phyloP scores from a whole-genome alignment of 2,329 filamentous ascomycete genomes.

The Pseudonectria foliicola region DNA sequence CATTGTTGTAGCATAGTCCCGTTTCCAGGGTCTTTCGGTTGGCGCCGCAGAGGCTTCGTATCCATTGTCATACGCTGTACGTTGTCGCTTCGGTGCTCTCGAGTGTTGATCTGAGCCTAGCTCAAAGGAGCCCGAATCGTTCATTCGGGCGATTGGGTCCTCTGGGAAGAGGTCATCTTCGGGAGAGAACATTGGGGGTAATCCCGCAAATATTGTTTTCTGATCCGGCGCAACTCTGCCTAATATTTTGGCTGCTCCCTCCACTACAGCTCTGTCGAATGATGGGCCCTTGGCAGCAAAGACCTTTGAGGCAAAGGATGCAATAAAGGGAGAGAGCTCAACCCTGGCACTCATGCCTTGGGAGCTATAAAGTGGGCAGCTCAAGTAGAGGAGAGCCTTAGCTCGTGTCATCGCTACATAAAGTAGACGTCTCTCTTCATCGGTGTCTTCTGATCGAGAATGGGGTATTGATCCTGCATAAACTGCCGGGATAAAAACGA shows the following conservation, averaged over 20 bases:
- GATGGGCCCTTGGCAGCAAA: conserved; percentile 60
- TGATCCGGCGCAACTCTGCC: conserved; percentile 52
- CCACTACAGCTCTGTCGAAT: conserved; percentile 55
- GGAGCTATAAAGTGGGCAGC: conserved; percentile 64
- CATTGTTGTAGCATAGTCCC: conserved; percentile 55
- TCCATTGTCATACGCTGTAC: conserved; percentile 10
- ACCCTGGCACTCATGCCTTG: conserved; percentile 50
- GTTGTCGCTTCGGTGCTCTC: conserved; percentile 24
- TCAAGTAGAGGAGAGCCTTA: conserved; percentile 78
- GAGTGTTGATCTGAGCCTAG: conserved; percentile 11
- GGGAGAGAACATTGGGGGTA: conserved; percentile 46
- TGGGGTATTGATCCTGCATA: conserved; percentile 91
- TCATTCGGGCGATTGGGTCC: conserved; percentile 45
- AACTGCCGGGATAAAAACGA: conserved; percentile 86
- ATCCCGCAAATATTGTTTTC: conserved; percentile 43
- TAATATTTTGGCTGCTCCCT: conserved; percentile 65
- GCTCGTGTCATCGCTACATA: conserved; percentile 98
- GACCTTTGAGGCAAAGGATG: conserved; percentile 32
- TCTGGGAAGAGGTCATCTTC: conserved; percentile 65
- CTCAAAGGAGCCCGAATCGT: conserved; percentile 11
- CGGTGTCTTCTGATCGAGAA: conserved; percentile 71
- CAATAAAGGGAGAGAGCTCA: conserved; percentile 66
- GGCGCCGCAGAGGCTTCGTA: conserved; percentile 7
- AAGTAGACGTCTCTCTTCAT: conserved; percentile 80
- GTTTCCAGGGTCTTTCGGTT: conserved; percentile 31